Conservation (phyloP, 2,329 filamentous ascomycete species). For the Colletotrichum limetticola region DNA sequence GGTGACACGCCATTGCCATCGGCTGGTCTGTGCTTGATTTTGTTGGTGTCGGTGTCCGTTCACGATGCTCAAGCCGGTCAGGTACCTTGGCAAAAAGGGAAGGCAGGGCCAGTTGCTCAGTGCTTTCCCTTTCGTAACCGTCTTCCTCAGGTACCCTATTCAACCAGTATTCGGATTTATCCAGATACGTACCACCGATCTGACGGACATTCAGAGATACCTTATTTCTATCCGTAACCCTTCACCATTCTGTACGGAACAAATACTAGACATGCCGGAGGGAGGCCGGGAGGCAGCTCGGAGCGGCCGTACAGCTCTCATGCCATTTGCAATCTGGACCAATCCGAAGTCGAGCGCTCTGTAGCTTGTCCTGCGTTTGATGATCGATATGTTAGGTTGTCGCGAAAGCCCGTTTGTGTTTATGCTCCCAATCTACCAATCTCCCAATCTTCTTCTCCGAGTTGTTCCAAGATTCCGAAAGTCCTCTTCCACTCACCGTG, state of each 20-base stretch:
- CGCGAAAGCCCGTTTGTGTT: neutral
- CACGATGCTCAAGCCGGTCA: conserved; percentile 5
- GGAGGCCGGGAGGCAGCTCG: neutral
- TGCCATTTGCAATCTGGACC: neutral
- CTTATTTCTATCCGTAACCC: neutral
- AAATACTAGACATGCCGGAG: neutral
- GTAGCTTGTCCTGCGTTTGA: neutral
- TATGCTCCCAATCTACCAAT: neutral
- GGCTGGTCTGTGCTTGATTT: conserved; percentile 15
- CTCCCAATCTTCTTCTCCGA: neutral
- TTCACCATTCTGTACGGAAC: neutral
- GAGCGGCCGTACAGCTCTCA: neutral
- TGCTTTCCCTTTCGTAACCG: neutral
- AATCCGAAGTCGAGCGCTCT: neutral
- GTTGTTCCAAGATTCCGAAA: neutral
- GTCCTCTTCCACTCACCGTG: conserved; percentile 11
- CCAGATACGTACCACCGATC: too few relatives aligned
- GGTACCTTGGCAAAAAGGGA: conserved; percentile 5
- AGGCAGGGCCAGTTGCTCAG: neutral
- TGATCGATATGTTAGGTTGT: neutral
- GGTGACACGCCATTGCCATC: conserved; percentile 24
- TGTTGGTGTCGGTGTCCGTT: neutral
- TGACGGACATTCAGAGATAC: neutral
- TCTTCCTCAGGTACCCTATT: neutral
- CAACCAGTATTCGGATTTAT: too few relatives aligned